These are phyloP conservation scores for Parascedosporium putredinis DNA, from an alignment of 2,329 filamentous ascomycete genomes.

Conservation along the genomic window DNA sequence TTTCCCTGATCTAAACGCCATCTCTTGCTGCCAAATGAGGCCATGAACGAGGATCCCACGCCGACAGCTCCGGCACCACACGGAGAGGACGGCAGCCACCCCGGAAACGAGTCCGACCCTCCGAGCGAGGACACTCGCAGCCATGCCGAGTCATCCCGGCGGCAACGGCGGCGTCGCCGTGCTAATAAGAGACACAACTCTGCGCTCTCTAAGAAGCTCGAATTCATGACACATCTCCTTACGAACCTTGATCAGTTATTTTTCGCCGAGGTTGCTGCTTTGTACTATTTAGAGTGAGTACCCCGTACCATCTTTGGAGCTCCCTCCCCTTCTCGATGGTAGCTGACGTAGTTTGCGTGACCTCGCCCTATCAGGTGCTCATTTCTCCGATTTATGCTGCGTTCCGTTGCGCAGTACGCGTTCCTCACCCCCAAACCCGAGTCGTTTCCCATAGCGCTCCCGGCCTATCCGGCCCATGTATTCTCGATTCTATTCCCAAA, in stretches of 20 bases:
- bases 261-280: slow-evolving; percentile 51
- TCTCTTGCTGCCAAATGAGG: slow-evolving; percentile 14
- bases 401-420: slow-evolving; percentile 48
- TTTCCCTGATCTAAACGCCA: not conserved
- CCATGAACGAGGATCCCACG: slow-evolving; percentile 42
- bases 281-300: slow-evolving; percentile 64
- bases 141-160: slow-evolving; percentile 2
- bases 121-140: slow-evolving; percentile 1
- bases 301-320: no score
- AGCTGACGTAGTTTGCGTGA: no score
- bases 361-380: slow-evolving; percentile 42
- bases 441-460: slow-evolving; percentile 41
- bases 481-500: slow-evolving; percentile 49
- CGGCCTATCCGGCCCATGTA: slow-evolving; percentile 46
- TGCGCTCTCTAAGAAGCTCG: slow-evolving; percentile 44
- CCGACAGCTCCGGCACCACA: slow-evolving; percentile 27
- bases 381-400: slow-evolving; percentile 50
- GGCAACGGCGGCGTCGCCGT: slow-evolving; percentile 21
- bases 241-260: slow-evolving; percentile 52
- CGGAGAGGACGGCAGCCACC: not conserved
- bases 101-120: not conserved
- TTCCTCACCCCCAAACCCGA: slow-evolving; percentile 55
- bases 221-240: slow-evolving; percentile 51
- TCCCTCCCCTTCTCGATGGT: no score
- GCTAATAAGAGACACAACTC: slow-evolving; percentile 28